A percentile compares a stretch with the other conserved stretches of the same genome.
These are phyloP conservation scores for Epichloe aotearoae DNA, from an alignment of 2,329 filamentous ascomycete genomes.

Conservation along the genomic window DNA sequence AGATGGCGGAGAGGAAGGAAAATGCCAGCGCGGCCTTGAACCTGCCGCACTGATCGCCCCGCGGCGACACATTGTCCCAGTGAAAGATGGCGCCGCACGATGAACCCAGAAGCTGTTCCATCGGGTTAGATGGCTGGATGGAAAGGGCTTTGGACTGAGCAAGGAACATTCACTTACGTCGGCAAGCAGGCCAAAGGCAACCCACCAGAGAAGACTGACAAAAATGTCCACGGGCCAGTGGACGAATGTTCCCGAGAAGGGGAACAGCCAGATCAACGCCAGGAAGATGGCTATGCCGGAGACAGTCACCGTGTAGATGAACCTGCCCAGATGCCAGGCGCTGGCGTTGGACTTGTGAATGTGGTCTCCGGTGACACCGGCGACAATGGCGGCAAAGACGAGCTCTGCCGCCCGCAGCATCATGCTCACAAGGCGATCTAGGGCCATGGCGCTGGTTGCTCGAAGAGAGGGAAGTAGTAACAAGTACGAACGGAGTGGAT, in stretches of 20 bases:
- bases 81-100: conserved; percentile 44
- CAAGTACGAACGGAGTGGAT: neutral
- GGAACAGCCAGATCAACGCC: conserved; percentile 59
- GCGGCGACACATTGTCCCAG: conserved; percentile 42
- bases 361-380: conserved; percentile 55
- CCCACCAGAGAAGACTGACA: conserved; percentile 58
- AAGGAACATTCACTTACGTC: conserved; percentile 30
- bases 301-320: conserved; percentile 64
- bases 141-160: neutral
- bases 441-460: conserved; percentile 17
- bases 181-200: conserved; percentile 52
- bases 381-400: conserved; percentile 58
- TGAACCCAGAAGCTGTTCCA: conserved; percentile 26
- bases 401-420: conserved; percentile 37
- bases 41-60: conserved; percentile 43
- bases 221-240: conserved; percentile 60
- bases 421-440: conserved; percentile 27
- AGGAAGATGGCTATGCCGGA: conserved; percentile 56
- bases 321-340: conserved; percentile 44
- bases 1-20: conserved; percentile 54
- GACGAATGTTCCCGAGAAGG: conserved; percentile 53
- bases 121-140: neutral
- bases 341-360: conserved; percentile 38
- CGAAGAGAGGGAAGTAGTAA: too few species aligned
- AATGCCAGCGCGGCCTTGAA: conserved; percentile 64